Base-by-base conservation (phyloP, 2,329 filamentous ascomycete genomes). In the Alternaria novae-zelandiae region DNA sequence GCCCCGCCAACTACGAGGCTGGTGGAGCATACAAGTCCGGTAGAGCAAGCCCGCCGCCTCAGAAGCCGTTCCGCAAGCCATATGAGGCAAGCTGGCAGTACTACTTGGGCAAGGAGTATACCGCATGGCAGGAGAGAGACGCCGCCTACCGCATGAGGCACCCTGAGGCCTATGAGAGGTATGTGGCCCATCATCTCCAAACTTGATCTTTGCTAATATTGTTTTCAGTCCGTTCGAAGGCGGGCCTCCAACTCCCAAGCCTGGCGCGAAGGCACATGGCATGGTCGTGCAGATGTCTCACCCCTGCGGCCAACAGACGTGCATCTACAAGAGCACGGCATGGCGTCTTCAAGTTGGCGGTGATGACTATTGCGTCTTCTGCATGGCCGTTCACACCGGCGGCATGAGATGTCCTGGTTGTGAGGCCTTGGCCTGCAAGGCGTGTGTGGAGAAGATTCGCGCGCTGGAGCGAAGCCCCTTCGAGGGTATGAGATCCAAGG, bases 381-480 rank as follows among this genome's bases (percentile, higher is more conserved):
- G 63, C n/a, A 45, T 65, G 46, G 55, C 15, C 7, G 23, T 15
- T 3, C 47, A 45, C 7, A 25, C 43, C 12, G 43, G 41, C 17
- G 44, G 57, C 13, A 57, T 43, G 32, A 49, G 61, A 20, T 70
- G 68, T n/a, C 62, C 64, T 45, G 59, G 46, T 4, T 70, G 66
- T 32, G 49, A 70, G 55, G 68, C 64, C 8, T 13, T 70, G 56
- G 66, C 68, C 4, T 70, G 68, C n/a, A 25, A 30, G 32, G 25
- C 46, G 4, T 70, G 68, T 21, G 15, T 65, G 20, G 21, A n/a
- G 1, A 28, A 50, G 49, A 55, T 68, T 28, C 21, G 17, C 1
- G 47, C 3, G 20, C 15, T 58, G 17, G 64, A 68, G 49, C 49
- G 56, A 2, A 57, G 30, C 3, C 20, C 36, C 1, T 62, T 56